Percentiles rank a stretch among this genome's conserved stretches.
These are phyloP conservation scores for Calonectria henricotiae DNA, from an alignment of 2,329 filamentous ascomycete genomes.

Conservation along the genomic window DNA sequence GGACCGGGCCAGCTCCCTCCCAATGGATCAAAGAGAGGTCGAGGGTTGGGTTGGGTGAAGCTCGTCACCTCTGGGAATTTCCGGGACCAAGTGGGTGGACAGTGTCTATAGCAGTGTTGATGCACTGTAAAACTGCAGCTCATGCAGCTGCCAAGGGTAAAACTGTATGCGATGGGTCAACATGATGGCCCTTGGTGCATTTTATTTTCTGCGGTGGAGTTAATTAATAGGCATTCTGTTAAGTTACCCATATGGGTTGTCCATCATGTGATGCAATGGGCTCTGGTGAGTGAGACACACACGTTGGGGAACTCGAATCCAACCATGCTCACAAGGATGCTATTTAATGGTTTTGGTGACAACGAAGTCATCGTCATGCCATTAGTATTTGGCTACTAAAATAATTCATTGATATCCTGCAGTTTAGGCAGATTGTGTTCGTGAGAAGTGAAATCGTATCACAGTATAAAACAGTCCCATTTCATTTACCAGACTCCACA, in stretches of 20 bases:
- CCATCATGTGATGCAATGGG: neutral
- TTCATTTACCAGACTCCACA: conserved; percentile 4
- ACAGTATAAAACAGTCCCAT: neutral
- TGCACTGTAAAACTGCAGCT: conserved; percentile 39
- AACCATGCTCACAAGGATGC: neutral
- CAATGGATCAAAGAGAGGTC: conserved; percentile 51
- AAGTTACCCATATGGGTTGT: neutral
- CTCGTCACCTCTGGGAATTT: conserved; percentile 50
- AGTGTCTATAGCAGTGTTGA: conserved; percentile 44
- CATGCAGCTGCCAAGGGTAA: neutral
- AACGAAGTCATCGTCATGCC: too few relatives aligned
- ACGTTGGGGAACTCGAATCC: neutral
- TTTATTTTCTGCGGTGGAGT: neutral
- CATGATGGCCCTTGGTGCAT: neutral
- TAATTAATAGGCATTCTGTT: neutral
- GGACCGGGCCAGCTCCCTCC: conserved; percentile 54
- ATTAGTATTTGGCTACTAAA: neutral
- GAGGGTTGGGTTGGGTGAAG: conserved; percentile 50
- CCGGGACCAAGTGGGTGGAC: conserved; percentile 44
- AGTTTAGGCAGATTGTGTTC: neutral
- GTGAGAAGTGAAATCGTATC: conserved; percentile 17
- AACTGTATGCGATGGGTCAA: neutral
- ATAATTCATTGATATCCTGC: conserved; percentile 4
- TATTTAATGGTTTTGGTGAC: neutral
- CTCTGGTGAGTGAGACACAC: neutral